Conservation (phyloP, 73 alveolate genomes). For the Tetrahymena malaccensis region DNA sequence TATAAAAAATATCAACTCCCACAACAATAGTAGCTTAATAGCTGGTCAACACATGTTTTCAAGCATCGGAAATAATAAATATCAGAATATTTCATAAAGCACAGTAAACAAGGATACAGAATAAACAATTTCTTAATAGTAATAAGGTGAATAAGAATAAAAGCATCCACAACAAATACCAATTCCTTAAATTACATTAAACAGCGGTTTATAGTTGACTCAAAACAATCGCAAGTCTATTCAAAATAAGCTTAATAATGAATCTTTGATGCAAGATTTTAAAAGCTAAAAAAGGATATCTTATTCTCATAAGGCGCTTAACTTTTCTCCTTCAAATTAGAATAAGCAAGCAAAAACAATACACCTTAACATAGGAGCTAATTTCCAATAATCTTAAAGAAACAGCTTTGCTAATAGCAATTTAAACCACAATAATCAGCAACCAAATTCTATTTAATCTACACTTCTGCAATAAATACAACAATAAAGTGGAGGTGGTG, state of each 20-base stretch:
- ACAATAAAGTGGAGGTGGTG: neutral
- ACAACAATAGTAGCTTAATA: neutral
- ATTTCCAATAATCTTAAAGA: neutral
- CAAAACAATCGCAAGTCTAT: neutral
- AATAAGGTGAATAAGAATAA: neutral
- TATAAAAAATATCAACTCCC: neutral
- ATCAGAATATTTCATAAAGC: neutral
- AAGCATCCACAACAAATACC: neutral
- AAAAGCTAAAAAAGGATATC: neutral
- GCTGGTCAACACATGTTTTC: neutral
- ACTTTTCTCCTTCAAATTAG: neutral
- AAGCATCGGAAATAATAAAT: neutral
- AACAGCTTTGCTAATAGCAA: neutral
- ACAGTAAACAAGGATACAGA: neutral
- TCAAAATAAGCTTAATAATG: neutral
- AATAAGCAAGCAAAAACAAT: neutral
- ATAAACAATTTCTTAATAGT: neutral
- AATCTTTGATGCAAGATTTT: neutral
- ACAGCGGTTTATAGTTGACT: neutral
- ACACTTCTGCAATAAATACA: neutral
- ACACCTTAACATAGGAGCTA: neutral
- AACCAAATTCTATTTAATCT: neutral
- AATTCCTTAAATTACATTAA: neutral
- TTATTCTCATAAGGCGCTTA: neutral
- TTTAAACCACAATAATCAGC: neutral